phyloP scores from a whole-genome alignment of 805 yeast genomes.

The Suhomyces sp. region DNA sequence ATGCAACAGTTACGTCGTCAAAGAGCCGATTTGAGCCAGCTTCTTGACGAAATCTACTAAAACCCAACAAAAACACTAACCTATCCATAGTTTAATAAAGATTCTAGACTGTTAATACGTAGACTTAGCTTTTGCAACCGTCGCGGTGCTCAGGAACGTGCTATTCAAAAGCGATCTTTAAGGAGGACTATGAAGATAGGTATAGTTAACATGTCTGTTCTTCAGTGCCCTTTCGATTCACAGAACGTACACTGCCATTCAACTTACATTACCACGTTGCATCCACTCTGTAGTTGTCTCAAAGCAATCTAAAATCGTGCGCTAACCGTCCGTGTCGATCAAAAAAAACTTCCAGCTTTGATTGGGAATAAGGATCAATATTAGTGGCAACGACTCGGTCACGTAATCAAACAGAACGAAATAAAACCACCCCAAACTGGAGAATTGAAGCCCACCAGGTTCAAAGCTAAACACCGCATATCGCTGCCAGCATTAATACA shows the following conservation, averaged over 20 bases:
- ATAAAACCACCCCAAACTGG: background rate
- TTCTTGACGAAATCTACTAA: constrained; percentile 4
- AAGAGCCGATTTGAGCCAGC: constrained; percentile 30
- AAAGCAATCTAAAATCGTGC: background rate
- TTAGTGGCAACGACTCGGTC: background rate
- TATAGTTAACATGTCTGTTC: too few relatives aligned
- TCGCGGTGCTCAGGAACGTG: background rate
- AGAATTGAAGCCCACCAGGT: background rate
- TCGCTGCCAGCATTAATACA: background rate
- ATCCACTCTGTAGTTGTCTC: background rate
- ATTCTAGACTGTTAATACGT: background rate
- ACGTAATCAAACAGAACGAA: background rate
- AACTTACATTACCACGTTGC: background rate
- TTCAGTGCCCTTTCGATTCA: too few relatives aligned
- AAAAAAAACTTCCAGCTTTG: constrained; percentile 4
- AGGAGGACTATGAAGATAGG: too few relatives aligned
- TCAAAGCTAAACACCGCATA: background rate
- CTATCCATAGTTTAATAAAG: too few relatives aligned
- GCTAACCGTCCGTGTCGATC: background rate
- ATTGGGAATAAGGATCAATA: background rate
- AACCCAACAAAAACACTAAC: too few relatives aligned
- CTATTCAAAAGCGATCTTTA: too few relatives aligned
- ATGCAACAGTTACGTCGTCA: constrained; percentile 25
- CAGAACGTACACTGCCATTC: background rate
- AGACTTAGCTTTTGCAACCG: background rate